Conservation (phyloP, 805 yeast genomes). For the Kluyveromyces dobzhanskii region DNA sequence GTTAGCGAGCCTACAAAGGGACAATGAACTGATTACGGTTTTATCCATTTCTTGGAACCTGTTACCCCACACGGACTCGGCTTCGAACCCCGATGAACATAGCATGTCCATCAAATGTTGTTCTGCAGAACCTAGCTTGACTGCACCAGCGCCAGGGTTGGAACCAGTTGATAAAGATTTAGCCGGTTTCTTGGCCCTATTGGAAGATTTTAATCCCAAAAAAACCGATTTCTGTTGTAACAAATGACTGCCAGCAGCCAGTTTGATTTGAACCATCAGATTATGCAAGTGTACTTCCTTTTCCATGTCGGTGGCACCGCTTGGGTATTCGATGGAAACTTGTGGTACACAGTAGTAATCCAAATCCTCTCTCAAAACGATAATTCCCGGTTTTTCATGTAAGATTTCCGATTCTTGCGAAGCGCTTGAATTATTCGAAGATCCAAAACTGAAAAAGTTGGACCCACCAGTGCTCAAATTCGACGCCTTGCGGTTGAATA, state of each 20-base stretch:
- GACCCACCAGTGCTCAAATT: constrained; percentile 11
- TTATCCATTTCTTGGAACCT: constrained; percentile 81
- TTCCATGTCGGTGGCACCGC: constrained; percentile 42
- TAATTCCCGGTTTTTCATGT: constrained; percentile 77
- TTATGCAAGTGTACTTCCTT: constrained; percentile 27
- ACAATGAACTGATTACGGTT: constrained; percentile 76
- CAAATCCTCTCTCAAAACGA: constrained; percentile 86
- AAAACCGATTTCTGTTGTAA: constrained; percentile 54
- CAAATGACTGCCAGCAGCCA: constrained; percentile 63
- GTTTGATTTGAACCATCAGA: constrained; percentile 60
- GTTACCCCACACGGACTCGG: constrained; percentile 74
- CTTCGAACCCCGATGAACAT: constrained; percentile 74
- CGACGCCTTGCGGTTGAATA: constrained; percentile 23
- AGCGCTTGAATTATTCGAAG: constrained; percentile 10
- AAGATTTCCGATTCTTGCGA: constrained; percentile 50
- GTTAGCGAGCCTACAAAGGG: constrained; percentile 34
- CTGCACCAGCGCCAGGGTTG: neutral
- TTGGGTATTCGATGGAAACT: constrained; percentile 33
- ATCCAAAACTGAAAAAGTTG: constrained; percentile 24
- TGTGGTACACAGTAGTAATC: constrained; percentile 84
- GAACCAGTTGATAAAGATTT: neutral
- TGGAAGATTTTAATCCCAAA: constrained; percentile 51
- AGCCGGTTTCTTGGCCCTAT: constrained; percentile 23
- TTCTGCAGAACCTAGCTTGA: constrained; percentile 74
- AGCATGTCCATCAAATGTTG: constrained; percentile 92